Percentiles rank a stretch among this genome's conserved stretches.
phyloP scores from a whole-genome alignment of 352 stramenopile species.

The Globisporangium uncinulatum region DNA sequence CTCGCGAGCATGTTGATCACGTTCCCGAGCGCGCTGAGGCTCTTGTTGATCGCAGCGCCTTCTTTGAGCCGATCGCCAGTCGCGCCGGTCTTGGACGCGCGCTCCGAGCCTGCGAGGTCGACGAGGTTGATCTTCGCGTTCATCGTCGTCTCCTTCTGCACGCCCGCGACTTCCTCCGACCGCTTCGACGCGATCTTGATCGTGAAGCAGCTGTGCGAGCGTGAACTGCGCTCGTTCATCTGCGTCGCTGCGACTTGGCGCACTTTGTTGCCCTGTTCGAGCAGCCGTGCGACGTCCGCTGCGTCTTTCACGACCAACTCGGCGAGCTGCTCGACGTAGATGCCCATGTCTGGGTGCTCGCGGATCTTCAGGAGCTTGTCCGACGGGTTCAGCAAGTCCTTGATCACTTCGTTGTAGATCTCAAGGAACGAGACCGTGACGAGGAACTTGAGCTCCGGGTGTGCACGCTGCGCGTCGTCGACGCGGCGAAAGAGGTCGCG shows the following conservation, averaged over 20 bases:
- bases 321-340: slow-evolving; percentile 90
- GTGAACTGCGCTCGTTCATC: slow-evolving; percentile 89
- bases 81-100: slow-evolving; percentile 85
- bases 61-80: slow-evolving; percentile 87
- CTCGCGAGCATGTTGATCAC: slow-evolving; percentile 90
- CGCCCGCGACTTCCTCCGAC: slow-evolving; percentile 33
- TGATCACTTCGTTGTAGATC: slow-evolving; percentile 95
- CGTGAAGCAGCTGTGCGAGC: slow-evolving; percentile 90
- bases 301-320: slow-evolving; percentile 82
- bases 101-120: slow-evolving; percentile 88
- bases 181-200: slow-evolving; percentile 88
- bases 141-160: slow-evolving; percentile 72
- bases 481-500: slow-evolving; percentile 73
- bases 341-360: slow-evolving; percentile 90
- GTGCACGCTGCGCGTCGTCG: slow-evolving; percentile 19
- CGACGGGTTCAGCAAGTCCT: slow-evolving; percentile 90
- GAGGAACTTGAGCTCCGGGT: slow-evolving; percentile 66
- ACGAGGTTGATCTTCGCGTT: slow-evolving; percentile 91
- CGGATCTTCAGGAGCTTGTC: slow-evolving; percentile 91
- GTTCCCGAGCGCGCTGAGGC: slow-evolving; percentile 86
- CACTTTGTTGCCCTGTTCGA: slow-evolving; percentile 88
- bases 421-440: slow-evolving; percentile 92
- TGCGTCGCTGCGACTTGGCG: slow-evolving; percentile 86
- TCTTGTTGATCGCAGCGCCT: slow-evolving; percentile 91
- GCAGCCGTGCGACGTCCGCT: slow-evolving; percentile 64